Evolutionary conservation across 2,329 filamentous ascomycete genomes (phyloP).

Genomic region (Hymenoscyphus salicellus): DNA sequence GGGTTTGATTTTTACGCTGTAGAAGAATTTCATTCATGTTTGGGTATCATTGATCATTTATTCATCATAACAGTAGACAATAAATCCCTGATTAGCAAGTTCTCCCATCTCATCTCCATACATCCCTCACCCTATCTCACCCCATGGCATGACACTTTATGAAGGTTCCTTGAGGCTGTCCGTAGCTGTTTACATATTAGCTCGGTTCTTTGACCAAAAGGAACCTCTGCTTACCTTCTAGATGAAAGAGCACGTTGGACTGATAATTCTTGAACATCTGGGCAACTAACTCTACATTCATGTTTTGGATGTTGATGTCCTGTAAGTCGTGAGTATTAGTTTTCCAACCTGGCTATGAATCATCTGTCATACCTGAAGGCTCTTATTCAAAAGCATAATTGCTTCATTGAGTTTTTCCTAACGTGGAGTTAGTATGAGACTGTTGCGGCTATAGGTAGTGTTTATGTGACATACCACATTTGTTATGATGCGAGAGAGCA

Average conservation of each 20-base stretch:
- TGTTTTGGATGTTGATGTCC: slow-evolving; percentile 98
- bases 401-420: slow-evolving; percentile 98
- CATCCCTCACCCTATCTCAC: neutral
- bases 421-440: neutral
- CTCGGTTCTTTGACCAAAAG: slow-evolving; percentile 7
- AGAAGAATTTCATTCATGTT: neutral
- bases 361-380: slow-evolving; percentile 64
- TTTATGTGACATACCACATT: slow-evolving; percentile 74
- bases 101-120: neutral
- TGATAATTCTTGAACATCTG: slow-evolving; percentile 99
- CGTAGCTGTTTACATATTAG: slow-evolving; percentile 57
- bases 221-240: slow-evolving; percentile 68
- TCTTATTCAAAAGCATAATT: slow-evolving; percentile 87
- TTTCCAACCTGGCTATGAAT: neutral
- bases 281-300: slow-evolving; percentile 96
- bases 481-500: slow-evolving; percentile 92
- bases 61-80: neutral
- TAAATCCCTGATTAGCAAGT: neutral
- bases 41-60: slow-evolving; percentile 17
- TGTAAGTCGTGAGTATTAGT: slow-evolving; percentile 38
- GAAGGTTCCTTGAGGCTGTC: slow-evolving; percentile 78
- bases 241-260: slow-evolving; percentile 92
- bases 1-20: neutral
- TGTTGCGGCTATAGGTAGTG: neutral
- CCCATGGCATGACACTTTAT: slow-evolving; percentile 36